phyloP scores from a whole-genome alignment of 176 grass and related monocot genomes.

The Themeda triandra region DNA sequence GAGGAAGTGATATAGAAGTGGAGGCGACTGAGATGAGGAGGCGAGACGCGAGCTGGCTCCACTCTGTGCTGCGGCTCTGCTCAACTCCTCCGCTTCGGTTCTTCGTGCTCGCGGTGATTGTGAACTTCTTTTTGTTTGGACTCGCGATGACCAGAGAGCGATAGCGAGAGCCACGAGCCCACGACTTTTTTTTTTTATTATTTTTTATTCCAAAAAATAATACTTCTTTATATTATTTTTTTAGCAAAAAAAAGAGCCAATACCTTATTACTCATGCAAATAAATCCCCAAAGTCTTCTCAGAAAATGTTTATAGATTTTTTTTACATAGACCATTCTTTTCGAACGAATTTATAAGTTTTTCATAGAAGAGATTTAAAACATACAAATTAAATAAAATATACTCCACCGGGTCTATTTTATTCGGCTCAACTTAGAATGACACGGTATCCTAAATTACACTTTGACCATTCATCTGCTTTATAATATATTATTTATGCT shows the following conservation, averaged over 20 bases:
- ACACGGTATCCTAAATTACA: too few species aligned
- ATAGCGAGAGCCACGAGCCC: neutral
- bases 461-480: too few species aligned
- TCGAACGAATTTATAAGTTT: neutral
- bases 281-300: neutral
- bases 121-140: conserved; percentile 12
- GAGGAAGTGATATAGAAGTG: conserved; percentile 16
- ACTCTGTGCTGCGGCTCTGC: neutral
- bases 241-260: neutral
- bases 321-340: neutral
- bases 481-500: too few species aligned
- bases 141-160: neutral
- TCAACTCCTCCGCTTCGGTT: neutral
- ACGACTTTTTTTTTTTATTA: neutral
- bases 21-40: neutral
- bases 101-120: neutral
- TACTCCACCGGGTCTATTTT: too few species aligned
- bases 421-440: too few species aligned
- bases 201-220: neutral
- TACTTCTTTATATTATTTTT: neutral
- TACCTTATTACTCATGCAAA: neutral
- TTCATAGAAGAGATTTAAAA: neutral
- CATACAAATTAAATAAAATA: too few species aligned
- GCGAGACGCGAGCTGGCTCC: conserved; percentile 19
- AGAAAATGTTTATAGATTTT: neutral